Base-by-base conservation (phyloP, 257 asterid species). In the Schizonepeta tenuifolia region DNA sequence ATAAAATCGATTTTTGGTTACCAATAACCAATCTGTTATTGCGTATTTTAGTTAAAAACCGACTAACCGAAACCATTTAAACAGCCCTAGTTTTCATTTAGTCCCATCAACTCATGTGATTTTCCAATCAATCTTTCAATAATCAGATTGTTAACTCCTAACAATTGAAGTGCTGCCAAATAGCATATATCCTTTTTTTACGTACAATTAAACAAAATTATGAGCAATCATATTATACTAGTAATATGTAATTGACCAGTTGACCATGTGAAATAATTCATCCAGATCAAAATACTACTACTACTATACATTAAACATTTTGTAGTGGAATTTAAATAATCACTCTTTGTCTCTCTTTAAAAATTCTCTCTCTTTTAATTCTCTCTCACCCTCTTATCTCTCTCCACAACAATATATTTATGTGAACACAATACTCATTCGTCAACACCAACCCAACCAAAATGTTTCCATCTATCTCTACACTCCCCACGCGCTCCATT, bases 371-470 rank as follows among this genome's bases (percentile, higher is more conserved):
- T 14, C 14, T 6, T 65, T 54, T 36, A 63, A 43, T 40, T 28
- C 56, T 12, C 41, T 44, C 21, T 54, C 61, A 22, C 61, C 4
- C 9, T 36, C 9, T n/a, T n/a, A n/a, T n/a, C n/a, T 36, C 9
- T 8, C 11, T 21, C 21, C n/a, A 18, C 62, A 22, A 64, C 22
- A 61, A 55, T 24, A 11, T 24, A 14, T 15, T 58, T 14, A 14
- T 47, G 57, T 9, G 69, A 47, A 67, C 77, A 79, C 78, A 40
- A 14, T 35, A 72, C 58, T 47, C 69, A 72, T 51, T 75, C 78
- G 84, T 80, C 87, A 83, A 83, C 76, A 80, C 75, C 86, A 82
- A 84, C 77, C 80, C 84, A 76, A 74, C 86, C 73, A 72, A 71
- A 40, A 3, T 76, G 76, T 76, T 65, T 24, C 83, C 79, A 35